Evolutionary conservation across 2,329 filamentous ascomycete species (phyloP), one percentile per base, ranked within the genome.

Genomic region (Pseudodiploospora longispora): DNA sequence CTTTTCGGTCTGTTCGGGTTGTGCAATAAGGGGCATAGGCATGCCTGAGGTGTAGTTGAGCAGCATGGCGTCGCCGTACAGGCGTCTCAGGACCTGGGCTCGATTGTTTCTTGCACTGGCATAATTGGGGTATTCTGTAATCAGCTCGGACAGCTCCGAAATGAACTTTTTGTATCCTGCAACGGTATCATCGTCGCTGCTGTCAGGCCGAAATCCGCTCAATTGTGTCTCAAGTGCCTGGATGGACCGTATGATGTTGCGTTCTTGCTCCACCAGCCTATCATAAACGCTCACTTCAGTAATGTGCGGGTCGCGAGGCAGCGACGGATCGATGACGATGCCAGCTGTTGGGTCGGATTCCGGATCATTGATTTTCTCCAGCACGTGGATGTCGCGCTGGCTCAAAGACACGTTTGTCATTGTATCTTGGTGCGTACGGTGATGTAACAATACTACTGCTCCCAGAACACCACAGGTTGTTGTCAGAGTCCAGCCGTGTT

Each of bases 51-150:
- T 64, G 27, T 64, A 58, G 27, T 60, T 53, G 32, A 80, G 59
- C 27, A 83, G 62, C 56, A 81, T 68, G 3, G 68, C 64, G 55
- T 85, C 80, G 8, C 81, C 82, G 50, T 83, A 80, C 44, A 80
- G 63, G 39, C 82, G 68, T 27, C 83, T 68, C 30, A 75, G 54
- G 6, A 82, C 72, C 60, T 90, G 86, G 3, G 82, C 85, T 40
- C 85, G 74, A 62, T 91, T 90, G 59, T 88, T 85, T 46, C 79
- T 75, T 5, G 80, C 83, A 50, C 82, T 86, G 27, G 85, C 83
- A 61, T 90, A 90, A 30, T 67, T 62, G 3, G 85, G 82, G 42
- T 78, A 59, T 27, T 74, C 62, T 3, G 66, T 55, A 35, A 88
- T 75, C 30, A 88, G 68, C 2, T 62, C 57, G 30, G 72, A 70